These are phyloP conservation scores for Melastoma malabathricum DNA, from an alignment of 345 rosid species.

Conservation along the genomic window DNA sequence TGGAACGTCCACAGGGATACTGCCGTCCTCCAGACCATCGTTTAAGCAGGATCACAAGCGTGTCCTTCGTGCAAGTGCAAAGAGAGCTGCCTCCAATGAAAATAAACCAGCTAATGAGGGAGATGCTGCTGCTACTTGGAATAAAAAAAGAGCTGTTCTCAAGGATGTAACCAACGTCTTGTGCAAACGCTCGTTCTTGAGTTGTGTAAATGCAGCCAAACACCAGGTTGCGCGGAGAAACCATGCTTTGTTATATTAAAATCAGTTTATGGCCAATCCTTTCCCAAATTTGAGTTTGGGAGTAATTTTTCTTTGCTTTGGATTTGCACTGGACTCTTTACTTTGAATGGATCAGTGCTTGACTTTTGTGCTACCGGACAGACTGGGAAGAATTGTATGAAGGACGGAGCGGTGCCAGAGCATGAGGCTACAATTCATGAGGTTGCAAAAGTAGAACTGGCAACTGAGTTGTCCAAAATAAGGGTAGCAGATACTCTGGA, in stretches of 20 bases:
- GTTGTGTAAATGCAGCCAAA: constrained; percentile 23
- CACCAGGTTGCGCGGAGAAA: constrained; percentile 28
- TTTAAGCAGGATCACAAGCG: constrained; percentile 54
- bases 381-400: constrained; percentile 28
- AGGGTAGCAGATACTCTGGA: constrained; percentile 45
- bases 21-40: constrained; percentile 41
- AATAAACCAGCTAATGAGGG: constrained; percentile 21
- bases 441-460: constrained; percentile 45
- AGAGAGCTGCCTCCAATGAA: constrained; percentile 42
- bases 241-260: background rate
- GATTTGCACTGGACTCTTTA: background rate
- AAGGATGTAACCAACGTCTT: constrained; percentile 54
- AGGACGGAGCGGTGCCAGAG: constrained; percentile 17
- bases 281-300: background rate
- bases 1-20: constrained; percentile 30
- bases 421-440: constrained; percentile 24
- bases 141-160: constrained; percentile 71
- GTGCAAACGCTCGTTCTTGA: constrained; percentile 16
- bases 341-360: background rate
- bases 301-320: background rate
- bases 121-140: constrained; percentile 24
- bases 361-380: constrained; percentile 15
- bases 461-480: constrained; percentile 60
- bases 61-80: constrained; percentile 17
- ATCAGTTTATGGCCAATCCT: no score